A percentile compares a stretch with the other conserved stretches of the same genome.
phyloP scores from a whole-genome alignment of 2,329 filamentous ascomycete genomes.

The Thielaviopsis punctulata region DNA sequence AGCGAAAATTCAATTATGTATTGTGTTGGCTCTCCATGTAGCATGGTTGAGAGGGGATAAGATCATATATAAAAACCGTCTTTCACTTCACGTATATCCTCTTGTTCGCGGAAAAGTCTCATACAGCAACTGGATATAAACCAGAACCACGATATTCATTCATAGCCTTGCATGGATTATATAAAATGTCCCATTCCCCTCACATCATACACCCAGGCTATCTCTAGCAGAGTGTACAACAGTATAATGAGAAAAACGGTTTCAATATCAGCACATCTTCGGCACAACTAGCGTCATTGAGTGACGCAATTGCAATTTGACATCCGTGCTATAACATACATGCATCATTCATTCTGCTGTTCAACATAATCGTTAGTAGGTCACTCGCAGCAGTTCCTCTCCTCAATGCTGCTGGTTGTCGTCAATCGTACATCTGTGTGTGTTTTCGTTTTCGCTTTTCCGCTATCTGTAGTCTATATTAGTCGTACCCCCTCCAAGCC shows the following conservation, averaged over 20 bases:
- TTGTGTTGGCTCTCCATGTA: too few species aligned
- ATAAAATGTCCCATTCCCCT: background rate
- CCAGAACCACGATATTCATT: too few species aligned
- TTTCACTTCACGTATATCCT: too few species aligned
- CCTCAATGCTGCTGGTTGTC: background rate
- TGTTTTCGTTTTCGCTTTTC: too few species aligned
- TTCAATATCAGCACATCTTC: slow-evolving; percentile 92
- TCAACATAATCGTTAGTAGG: background rate
- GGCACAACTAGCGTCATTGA: slow-evolving; percentile 84
- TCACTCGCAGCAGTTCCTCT: background rate
- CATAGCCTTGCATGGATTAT: background rate
- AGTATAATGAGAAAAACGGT: background rate
- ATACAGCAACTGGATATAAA: too few species aligned
- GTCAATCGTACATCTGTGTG: background rate
- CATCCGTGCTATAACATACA: slow-evolving; percentile 96
- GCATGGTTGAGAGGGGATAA: too few species aligned
- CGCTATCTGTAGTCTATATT: slow-evolving; percentile 18
- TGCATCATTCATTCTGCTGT: background rate
- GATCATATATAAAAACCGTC: too few species aligned
- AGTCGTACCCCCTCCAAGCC: background rate
- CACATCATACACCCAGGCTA: background rate
- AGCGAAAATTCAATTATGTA: too few species aligned
- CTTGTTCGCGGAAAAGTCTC: too few species aligned
- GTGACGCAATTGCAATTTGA: slow-evolving; percentile 94
- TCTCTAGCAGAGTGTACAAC: background rate